Conservation (phyloP, 441 rosid genomes). For the Pelargonium myrrhifolium region DNA sequence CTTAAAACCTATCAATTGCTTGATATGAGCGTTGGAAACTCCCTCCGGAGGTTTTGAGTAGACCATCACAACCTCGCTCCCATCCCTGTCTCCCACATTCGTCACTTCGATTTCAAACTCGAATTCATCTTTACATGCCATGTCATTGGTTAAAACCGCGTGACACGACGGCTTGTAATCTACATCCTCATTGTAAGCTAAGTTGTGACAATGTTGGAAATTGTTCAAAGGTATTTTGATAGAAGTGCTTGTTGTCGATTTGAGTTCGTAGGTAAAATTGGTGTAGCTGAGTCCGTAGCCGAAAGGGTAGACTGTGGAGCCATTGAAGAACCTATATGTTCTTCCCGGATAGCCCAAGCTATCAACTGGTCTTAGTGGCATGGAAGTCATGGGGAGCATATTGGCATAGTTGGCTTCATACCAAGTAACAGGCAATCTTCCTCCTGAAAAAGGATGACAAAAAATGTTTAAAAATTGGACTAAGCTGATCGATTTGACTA, state of each 20-base stretch:
- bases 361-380: slow-evolving; percentile 31
- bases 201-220: slow-evolving; percentile 20
- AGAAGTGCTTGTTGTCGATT: not conserved
- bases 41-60: slow-evolving; percentile 29
- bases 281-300: slow-evolving; percentile 44
- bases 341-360: slow-evolving; percentile 35
- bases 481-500: too few species aligned
- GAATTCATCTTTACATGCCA: not conserved
- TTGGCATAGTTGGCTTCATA: slow-evolving; percentile 22
- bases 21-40: slow-evolving; percentile 19
- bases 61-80: slow-evolving; percentile 36
- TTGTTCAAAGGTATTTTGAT: slow-evolving; percentile 16
- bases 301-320: slow-evolving; percentile 32
- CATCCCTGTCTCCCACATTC: slow-evolving; percentile 26
- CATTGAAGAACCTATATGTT: slow-evolving; percentile 39
- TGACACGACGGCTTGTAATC: slow-evolving; percentile 13
- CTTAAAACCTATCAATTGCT: slow-evolving; percentile 35
- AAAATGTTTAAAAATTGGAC: too few species aligned
- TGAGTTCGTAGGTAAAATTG: slow-evolving; percentile 15
- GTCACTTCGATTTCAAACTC: slow-evolving; percentile 20
- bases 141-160: not conserved
- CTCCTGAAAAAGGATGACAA: slow-evolving; percentile 17
- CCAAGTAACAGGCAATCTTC: slow-evolving; percentile 42
- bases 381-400: slow-evolving; percentile 34
- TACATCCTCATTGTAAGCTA: slow-evolving; percentile 5